A percentile compares a stretch with the other conserved stretches of the same genome.
Conservation (phyloP, 179 eudicot genomes). For the Silene coronaria region DNA sequence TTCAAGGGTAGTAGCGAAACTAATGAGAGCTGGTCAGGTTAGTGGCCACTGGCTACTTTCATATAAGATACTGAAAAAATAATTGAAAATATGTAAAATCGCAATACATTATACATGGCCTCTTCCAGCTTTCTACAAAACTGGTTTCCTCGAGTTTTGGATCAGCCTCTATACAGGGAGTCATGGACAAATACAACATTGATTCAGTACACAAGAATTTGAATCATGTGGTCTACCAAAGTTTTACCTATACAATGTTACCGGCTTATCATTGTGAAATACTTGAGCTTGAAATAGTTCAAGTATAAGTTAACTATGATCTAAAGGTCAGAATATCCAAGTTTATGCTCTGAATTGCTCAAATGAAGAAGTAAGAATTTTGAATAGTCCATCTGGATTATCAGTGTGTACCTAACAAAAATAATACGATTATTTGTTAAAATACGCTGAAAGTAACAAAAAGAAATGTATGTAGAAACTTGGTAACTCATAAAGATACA, state of each 20-base stretch:
- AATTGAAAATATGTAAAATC: too few species aligned
- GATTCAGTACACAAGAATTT: not conserved
- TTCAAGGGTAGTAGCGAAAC: too few species aligned
- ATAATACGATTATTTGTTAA: not conserved
- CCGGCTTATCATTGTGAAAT: not conserved
- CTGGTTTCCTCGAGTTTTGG: not conserved
- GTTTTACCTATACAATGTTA: not conserved
- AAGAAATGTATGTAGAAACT: not conserved
- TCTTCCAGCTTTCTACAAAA: too few species aligned
- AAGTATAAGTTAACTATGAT: not conserved
- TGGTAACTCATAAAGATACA: not conserved
- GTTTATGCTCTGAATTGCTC: conserved; percentile 25
- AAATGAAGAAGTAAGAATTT: conserved; percentile 73
- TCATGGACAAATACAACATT: not conserved
- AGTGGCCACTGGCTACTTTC: too few species aligned
- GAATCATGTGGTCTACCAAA: not conserved
- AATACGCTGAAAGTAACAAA: not conserved
- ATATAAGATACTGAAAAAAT: too few species aligned
- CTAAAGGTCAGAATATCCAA: not conserved
- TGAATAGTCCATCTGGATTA: conserved; percentile 89
- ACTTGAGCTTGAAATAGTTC: not conserved
- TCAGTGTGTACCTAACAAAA: conserved; percentile 79
- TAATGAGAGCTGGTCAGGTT: too few species aligned
- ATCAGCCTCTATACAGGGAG: not conserved
- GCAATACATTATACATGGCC: too few species aligned